Conservation (phyloP, 148 eudicot species). For the Amaranthus palmeri region DNA sequence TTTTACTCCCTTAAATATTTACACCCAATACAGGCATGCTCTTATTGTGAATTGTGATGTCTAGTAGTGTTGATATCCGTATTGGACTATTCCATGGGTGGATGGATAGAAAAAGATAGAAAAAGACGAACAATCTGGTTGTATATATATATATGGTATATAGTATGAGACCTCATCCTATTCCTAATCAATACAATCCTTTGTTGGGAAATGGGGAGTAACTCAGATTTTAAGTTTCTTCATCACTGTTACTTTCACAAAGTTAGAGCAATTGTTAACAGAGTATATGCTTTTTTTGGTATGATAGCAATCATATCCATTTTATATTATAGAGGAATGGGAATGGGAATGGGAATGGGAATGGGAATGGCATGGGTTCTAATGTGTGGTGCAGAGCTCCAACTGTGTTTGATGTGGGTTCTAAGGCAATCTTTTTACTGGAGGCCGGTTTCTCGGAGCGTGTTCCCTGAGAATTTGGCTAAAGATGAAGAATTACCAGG, state of each 20-base stretch:
- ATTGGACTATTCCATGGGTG: too few species aligned
- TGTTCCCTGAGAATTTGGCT: constrained; percentile 21
- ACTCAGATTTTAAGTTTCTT: background rate
- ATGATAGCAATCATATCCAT: constrained; percentile 9
- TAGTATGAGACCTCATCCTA: too few species aligned
- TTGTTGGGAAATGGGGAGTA: too few species aligned
- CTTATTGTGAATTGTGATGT: too few species aligned
- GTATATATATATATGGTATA: too few species aligned
- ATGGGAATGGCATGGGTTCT: constrained; percentile 5
- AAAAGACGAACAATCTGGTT: too few species aligned
- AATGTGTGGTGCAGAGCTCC: constrained; percentile 25
- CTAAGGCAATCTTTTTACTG: constrained; percentile 25
- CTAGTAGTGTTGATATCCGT: too few species aligned
- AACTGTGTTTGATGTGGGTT: constrained; percentile 28
- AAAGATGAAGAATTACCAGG: constrained; percentile 20
- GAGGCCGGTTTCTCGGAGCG: constrained; percentile 22
- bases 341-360: too few species aligned
- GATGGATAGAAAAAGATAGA: too few species aligned
- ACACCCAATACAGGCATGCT: too few species aligned
- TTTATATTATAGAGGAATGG: constrained; percentile 20
- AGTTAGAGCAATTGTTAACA: constrained; percentile 3
- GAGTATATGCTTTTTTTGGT: constrained; percentile 18
- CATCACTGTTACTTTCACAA: constrained; percentile 22
- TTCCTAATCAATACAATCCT: too few species aligned
- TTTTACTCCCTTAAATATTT: too few species aligned